Conservation (phyloP, 441 rosid genomes). For the Populus hybrid region DNA sequence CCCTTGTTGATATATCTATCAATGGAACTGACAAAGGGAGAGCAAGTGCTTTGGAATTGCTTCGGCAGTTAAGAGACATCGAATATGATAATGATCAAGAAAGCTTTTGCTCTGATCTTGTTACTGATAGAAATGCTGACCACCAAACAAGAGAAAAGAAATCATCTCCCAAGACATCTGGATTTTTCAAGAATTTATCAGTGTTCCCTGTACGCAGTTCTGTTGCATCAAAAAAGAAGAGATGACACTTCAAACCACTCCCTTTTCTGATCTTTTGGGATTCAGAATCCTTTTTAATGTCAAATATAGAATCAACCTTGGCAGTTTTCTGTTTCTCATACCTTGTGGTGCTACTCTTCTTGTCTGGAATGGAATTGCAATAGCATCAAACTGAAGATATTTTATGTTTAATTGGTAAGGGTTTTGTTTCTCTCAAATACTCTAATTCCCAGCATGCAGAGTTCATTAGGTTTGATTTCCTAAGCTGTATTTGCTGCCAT, state of each 20-base stretch:
- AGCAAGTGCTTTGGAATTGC: no score
- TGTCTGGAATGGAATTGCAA: slow-evolving; percentile 9
- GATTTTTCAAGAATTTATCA: slow-evolving; percentile 33
- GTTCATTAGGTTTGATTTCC: slow-evolving; percentile 4
- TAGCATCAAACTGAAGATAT: slow-evolving; percentile 3
- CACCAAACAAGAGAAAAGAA: slow-evolving; percentile 26
- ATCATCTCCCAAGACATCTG: slow-evolving; percentile 26
- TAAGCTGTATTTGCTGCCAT: slow-evolving; percentile 13
- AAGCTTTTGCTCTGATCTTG: slow-evolving; percentile 21
- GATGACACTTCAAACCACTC: slow-evolving; percentile 21
- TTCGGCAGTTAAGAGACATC: not conserved
- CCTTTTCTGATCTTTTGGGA: not conserved
- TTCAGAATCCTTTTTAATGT: not conserved
- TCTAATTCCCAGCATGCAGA: slow-evolving; percentile 11
- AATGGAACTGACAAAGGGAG: no score
- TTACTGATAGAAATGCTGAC: slow-evolving; percentile 10
- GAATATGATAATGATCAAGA: slow-evolving; percentile 22
- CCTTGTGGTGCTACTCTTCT: not conserved
- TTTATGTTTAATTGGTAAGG: slow-evolving; percentile 1
- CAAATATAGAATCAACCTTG: slow-evolving; percentile 1
- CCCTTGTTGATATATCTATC: no score
- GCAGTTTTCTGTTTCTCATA: not conserved
- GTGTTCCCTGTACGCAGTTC: slow-evolving; percentile 20
- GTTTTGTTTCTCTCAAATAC: not conserved
- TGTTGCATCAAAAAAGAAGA: slow-evolving; percentile 24